A percentile compares a stretch with the other conserved stretches of the same genome.
These are phyloP conservation scores for Paxillus rubicundulus DNA, from an alignment of 768 basidiomycete genomes.

Conservation along the genomic window DNA sequence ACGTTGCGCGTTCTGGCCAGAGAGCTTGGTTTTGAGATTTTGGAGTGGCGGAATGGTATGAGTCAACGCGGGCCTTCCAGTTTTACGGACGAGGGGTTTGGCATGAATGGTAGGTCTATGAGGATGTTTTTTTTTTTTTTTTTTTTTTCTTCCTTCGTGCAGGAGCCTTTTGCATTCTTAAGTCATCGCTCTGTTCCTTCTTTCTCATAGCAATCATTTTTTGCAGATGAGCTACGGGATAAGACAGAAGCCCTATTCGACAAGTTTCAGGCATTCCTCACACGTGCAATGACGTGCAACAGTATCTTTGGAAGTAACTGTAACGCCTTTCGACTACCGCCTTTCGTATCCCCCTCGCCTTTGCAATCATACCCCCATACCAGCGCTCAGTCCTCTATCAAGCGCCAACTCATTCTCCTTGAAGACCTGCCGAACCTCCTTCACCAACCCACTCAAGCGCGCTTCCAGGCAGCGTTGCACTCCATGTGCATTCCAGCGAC, in stretches of 20 bases:
- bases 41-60: slow-evolving; percentile 80
- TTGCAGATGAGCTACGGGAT: slow-evolving; percentile 12
- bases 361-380: slow-evolving; percentile 3
- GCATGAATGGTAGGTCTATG: slow-evolving; percentile 8
- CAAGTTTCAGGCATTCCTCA: slow-evolving; percentile 76
- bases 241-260: slow-evolving; percentile 41
- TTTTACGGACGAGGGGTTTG: slow-evolving; percentile 17
- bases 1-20: slow-evolving; percentile 71
- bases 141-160: no score
- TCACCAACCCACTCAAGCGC: slow-evolving; percentile 61
- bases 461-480: slow-evolving; percentile 71
- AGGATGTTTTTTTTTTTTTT: no score
- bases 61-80: slow-evolving; percentile 43
- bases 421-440: slow-evolving; percentile 92
- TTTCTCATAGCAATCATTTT: neutral
- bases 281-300: slow-evolving; percentile 60
- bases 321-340: slow-evolving; percentile 9
- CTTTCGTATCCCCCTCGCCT: neutral
- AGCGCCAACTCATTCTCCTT: slow-evolving; percentile 68
- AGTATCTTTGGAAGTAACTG: slow-evolving; percentile 41
- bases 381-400: slow-evolving; percentile 10
- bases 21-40: slow-evolving; percentile 74
- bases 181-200: neutral
- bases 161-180: neutral
- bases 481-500: slow-evolving; percentile 42